Percentiles rank a stretch among this genome's conserved stretches.
phyloP scores from a whole-genome alignment of 495 filamentous ascomycete genomes.

The Halenospora varia region DNA sequence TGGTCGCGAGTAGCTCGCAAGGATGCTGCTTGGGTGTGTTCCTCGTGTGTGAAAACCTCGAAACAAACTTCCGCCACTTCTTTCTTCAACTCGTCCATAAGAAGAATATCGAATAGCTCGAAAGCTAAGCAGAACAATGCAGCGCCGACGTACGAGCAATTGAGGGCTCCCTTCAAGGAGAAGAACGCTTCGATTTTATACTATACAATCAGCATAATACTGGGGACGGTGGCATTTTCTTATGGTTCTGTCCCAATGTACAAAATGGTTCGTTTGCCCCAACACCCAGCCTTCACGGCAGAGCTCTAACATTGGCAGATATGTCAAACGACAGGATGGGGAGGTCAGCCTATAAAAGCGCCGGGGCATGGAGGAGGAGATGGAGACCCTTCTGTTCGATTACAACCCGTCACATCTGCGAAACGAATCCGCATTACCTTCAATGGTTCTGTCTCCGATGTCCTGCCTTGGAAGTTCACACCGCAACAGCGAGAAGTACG shows the following conservation, averaged over 20 bases:
- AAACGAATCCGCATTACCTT: slow-evolving; percentile 94
- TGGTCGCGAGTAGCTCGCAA: slow-evolving; percentile 9
- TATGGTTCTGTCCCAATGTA: slow-evolving; percentile 97
- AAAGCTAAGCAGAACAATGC: slow-evolving; percentile 24
- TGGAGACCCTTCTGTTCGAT: slow-evolving; percentile 63
- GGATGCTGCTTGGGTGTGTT: slow-evolving; percentile 22
- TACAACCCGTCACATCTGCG: slow-evolving; percentile 74
- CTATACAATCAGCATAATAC: slow-evolving; percentile 78
- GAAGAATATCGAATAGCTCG: slow-evolving; percentile 17
- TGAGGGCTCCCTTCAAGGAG: slow-evolving; percentile 50
- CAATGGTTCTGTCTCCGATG: slow-evolving; percentile 88
- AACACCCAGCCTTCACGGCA: not conserved
- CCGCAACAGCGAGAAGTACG: slow-evolving; percentile 97
- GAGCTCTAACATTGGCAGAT: slow-evolving; percentile 51
- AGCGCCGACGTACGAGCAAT: slow-evolving; percentile 49
- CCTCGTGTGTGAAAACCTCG: slow-evolving; percentile 17
- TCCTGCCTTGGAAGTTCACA: slow-evolving; percentile 94
- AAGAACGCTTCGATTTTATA: slow-evolving; percentile 59
- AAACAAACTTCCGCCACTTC: slow-evolving; percentile 4
- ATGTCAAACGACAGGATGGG: slow-evolving; percentile 94
- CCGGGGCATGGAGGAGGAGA: slow-evolving; percentile 55
- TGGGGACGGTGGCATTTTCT: slow-evolving; percentile 86
- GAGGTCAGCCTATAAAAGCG: slow-evolving; percentile 85
- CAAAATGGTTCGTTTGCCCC: slow-evolving; percentile 68
- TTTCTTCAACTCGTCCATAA: slow-evolving; percentile 20